phyloP scores from a whole-genome alignment of 2,329 filamentous ascomycete species.

The Fusarium euwallaceae region DNA sequence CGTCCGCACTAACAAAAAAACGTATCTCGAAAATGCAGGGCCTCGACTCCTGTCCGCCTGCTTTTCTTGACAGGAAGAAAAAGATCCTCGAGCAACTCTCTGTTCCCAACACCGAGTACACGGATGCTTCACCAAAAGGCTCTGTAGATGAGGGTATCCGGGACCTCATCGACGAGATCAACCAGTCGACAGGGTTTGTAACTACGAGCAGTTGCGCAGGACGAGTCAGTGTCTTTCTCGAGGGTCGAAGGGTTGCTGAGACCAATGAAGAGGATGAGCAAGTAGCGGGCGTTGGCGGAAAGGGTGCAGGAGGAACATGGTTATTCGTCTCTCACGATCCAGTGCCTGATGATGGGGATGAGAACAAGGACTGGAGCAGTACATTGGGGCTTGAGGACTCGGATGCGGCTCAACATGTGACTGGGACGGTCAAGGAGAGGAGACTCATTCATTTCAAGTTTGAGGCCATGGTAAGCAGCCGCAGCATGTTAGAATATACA shows the following conservation, averaged over 20 bases:
- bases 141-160: slow-evolving; percentile 84
- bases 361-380: slow-evolving; percentile 49
- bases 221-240: slow-evolving; percentile 87
- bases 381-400: slow-evolving; percentile 44
- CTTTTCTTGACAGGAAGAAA: slow-evolving; percentile 74
- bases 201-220: slow-evolving; percentile 96
- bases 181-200: slow-evolving; percentile 79
- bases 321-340: slow-evolving; percentile 89
- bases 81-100: slow-evolving; percentile 80
- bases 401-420: slow-evolving; percentile 43
- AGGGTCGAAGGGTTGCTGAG: slow-evolving; percentile 70
- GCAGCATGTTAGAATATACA: slow-evolving; percentile 43
- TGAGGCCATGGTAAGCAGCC: slow-evolving; percentile 84
- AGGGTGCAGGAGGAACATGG: slow-evolving; percentile 88
- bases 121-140: slow-evolving; percentile 90
- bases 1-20: slow-evolving; percentile 37
- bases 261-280: slow-evolving; percentile 43
- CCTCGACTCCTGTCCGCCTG: slow-evolving; percentile 49
- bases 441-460: slow-evolving; percentile 88
- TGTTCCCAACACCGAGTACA: slow-evolving; percentile 77
- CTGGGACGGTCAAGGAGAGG: slow-evolving; percentile 48
- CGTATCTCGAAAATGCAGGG: slow-evolving; percentile 45
- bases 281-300: slow-evolving; percentile 79
- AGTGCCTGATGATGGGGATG: slow-evolving; percentile 55
- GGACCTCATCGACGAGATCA: slow-evolving; percentile 83